Evolutionary conservation across 2,329 filamentous ascomycete species (phyloP).

Genomic region (Xylariomycetidae sp.): DNA sequence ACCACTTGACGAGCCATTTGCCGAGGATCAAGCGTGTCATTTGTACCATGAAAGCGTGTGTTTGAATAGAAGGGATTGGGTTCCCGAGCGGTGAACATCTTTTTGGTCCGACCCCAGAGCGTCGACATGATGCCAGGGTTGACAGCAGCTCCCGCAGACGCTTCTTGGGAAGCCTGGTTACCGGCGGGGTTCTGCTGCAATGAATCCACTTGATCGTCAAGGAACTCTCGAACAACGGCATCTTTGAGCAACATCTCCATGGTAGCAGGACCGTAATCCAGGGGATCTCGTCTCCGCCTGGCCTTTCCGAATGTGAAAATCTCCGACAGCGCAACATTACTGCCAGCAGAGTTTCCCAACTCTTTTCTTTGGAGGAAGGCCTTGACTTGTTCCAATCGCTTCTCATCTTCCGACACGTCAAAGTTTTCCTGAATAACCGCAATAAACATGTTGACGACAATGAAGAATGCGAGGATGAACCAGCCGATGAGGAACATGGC

Average conservation of each 20-base stretch:
- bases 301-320: slow-evolving; percentile 60
- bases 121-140: slow-evolving; percentile 54
- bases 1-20: slow-evolving; percentile 89
- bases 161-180: slow-evolving; percentile 29
- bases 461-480: slow-evolving; percentile 94
- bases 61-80: slow-evolving; percentile 94
- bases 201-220: slow-evolving; percentile 63
- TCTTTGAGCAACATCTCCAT: slow-evolving; percentile 97
- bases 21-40: slow-evolving; percentile 75
- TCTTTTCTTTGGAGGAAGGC: slow-evolving; percentile 91
- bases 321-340: slow-evolving; percentile 70
- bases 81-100: slow-evolving; percentile 57
- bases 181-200: slow-evolving; percentile 13
- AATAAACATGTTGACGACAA: slow-evolving; percentile 99
- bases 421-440: slow-evolving; percentile 99
- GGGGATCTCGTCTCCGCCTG: slow-evolving; percentile 64
- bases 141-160: slow-evolving; percentile 34
- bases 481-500: slow-evolving; percentile 87
- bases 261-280: slow-evolving; percentile 86
- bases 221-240: slow-evolving; percentile 87
- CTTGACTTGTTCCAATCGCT: slow-evolving; percentile 91
- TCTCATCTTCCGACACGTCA: slow-evolving; percentile 96
- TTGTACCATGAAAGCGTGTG: slow-evolving; percentile 59
- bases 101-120: slow-evolving; percentile 55
- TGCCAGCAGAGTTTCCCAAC: slow-evolving; percentile 58